Evolutionary conservation across 2,329 filamentous ascomycete genomes (phyloP), one percentile per base, ranked within the genome.

Genomic region (Amylocarpus encephaloides): DNA sequence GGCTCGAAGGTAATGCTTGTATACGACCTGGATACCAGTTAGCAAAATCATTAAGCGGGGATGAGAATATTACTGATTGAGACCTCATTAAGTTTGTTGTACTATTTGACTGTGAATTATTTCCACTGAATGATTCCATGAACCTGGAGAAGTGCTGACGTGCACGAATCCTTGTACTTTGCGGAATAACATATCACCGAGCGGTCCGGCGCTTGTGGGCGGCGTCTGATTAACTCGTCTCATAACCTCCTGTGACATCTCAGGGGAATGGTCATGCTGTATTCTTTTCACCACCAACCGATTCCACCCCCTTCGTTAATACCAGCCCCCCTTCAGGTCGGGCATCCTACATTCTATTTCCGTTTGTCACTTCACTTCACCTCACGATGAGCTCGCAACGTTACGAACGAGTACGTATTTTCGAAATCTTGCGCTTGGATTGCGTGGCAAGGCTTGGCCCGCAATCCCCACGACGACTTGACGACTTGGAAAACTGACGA

Each of bases 381-480:
- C 18, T 41, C 43, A 62, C 47, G 26, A 66, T 66, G 64, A 62
- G 59, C 55, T 65, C 64, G 30, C 62, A 65, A 58, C 62, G 64
- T 52, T 83, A 83, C 64, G 78, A 80, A 64, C 71, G 78, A 71
- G 79, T 82, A 71, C 54, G 75, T 65, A 46, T 35, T 44, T 16
- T 43, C 45, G 32, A 33, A 36, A 36, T 16, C 30, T n/a, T 6
- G 11, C 33, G 15, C 18, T 12, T 16, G 22, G 44, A 39, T 47
- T 46, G 32, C 34, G 34, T 40, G 42, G 47, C 49, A 49, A 54
- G 46, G 51, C 45, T 53, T 49, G 55, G 58, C 57, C 59, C 58
- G 47, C 48, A 57, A 55, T 43, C 41, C 18, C 39, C 32, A 48
- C 15, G 19, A 44, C n/a, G 32, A 46, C 46, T 32, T 43, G 30